Conservation (phyloP, 176 grass and related monocot species). For the Eragrostis curvula region DNA sequence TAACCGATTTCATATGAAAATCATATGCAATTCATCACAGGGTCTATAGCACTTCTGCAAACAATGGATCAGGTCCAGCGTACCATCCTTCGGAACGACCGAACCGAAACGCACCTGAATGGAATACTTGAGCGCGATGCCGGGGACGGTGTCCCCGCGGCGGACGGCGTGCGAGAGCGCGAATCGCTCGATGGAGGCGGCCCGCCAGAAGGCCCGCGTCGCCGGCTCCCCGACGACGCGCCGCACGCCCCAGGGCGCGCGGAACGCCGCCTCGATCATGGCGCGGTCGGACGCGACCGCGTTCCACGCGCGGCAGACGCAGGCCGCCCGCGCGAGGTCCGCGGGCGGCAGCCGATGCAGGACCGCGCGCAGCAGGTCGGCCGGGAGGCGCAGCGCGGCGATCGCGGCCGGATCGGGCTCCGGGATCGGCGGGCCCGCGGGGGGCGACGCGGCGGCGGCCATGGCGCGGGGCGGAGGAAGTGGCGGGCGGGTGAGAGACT, state of each 20-base stretch:
- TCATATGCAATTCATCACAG: background rate
- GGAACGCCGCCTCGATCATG: conserved; percentile 69
- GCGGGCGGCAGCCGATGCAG: conserved; percentile 61
- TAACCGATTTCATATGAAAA: background rate
- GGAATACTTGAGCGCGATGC: conserved; percentile 87
- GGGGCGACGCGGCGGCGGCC: conserved; percentile 26
- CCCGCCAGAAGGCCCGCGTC: conserved; percentile 78
- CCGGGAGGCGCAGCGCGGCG: conserved; percentile 49
- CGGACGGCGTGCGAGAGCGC: conserved; percentile 78
- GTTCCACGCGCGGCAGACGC: conserved; percentile 85
- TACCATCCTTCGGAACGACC: background rate
- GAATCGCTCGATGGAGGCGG: conserved; percentile 60
- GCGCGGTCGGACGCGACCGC: conserved; percentile 69
- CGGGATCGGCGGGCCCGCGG: background rate
- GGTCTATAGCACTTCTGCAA: background rate
- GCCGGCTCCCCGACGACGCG: conserved; percentile 66
- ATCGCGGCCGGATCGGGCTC: background rate
- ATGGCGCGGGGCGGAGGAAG: conserved; percentile 24
- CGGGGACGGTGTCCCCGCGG: conserved; percentile 68
- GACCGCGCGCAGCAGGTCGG: conserved; percentile 70
- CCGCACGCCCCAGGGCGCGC: conserved; percentile 71
- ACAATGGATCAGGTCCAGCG: background rate
- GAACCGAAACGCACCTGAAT: conserved; percentile 55
- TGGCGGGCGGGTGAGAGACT: background rate
- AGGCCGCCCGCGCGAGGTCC: conserved; percentile 79